These are phyloP conservation scores for Edaphochlamys debaryana DNA, from an alignment of 139 green algal species.

Conservation along the genomic window DNA sequence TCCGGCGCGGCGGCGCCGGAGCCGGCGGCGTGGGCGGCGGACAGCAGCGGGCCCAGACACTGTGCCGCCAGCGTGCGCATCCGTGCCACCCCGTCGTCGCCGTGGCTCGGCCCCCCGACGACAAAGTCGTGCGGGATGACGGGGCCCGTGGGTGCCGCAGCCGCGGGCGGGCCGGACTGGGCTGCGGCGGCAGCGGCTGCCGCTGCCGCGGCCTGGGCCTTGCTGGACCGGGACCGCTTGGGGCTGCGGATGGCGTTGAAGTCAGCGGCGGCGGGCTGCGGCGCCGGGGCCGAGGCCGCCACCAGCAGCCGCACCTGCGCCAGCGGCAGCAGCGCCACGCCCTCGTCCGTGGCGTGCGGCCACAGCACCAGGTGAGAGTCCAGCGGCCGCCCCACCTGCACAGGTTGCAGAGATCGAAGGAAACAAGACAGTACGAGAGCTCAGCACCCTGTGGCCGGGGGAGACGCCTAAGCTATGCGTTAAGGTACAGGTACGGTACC, in stretches of 20 bases:
- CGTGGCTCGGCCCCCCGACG: slow-evolving; percentile 17
- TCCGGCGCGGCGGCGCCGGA: neutral
- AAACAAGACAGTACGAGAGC: no score
- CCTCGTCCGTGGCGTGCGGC: neutral
- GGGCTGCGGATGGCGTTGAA: neutral
- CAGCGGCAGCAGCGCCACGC: slow-evolving; percentile 20
- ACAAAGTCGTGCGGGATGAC: slow-evolving; percentile 31
- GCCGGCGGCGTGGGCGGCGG: slow-evolving; percentile 32
- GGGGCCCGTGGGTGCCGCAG: neutral
- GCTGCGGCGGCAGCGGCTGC: neutral
- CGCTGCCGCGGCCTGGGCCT: neutral
- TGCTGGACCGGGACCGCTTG: slow-evolving; percentile 1
- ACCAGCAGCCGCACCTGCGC: neutral
- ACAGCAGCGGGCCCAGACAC: slow-evolving; percentile 53
- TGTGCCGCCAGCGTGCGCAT: slow-evolving; percentile 67
- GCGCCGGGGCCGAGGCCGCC: neutral
- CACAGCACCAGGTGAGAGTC: slow-evolving; percentile 48
- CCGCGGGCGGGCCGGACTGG: neutral
- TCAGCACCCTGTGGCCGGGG: no score
- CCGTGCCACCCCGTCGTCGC: slow-evolving; percentile 52
- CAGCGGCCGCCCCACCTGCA: slow-evolving; percentile 40
- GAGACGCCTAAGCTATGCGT: no score
- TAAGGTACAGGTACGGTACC: no score
- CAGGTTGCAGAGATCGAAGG: no score
- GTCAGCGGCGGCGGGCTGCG: neutral